Conservation (phyloP, 2,329 filamentous ascomycete genomes). For the Hypomyces perniciosus region DNA sequence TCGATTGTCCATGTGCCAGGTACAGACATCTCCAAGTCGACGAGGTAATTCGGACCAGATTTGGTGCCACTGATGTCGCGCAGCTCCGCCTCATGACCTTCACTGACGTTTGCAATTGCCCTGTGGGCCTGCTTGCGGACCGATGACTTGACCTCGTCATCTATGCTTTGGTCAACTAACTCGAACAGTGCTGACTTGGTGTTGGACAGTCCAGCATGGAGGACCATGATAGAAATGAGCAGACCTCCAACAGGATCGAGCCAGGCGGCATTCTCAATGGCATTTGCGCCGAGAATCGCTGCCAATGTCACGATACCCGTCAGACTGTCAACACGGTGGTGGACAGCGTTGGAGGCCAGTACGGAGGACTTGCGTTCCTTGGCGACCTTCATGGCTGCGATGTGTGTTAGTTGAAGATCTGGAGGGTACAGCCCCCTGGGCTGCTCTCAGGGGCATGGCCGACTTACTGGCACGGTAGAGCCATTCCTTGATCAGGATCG, state of each 20-base stretch:
- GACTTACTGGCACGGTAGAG: conserved; percentile 91
- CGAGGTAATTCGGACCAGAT: conserved; percentile 90
- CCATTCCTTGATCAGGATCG: conserved; percentile 93
- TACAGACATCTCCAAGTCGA: conserved; percentile 82
- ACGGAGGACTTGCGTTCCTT: conserved; percentile 92
- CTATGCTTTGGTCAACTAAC: conserved; percentile 83
- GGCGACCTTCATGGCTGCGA: conserved; percentile 85
- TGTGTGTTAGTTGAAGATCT: conserved; percentile 19
- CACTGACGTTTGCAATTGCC: conserved; percentile 48
- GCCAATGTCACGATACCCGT: conserved; percentile 89
- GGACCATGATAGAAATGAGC: conserved; percentile 87
- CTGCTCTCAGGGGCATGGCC: background rate
- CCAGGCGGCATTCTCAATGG: conserved; percentile 81
- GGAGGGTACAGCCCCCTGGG: background rate
- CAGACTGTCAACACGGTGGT: conserved; percentile 92
- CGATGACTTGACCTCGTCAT: conserved; percentile 71
- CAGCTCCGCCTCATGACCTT: conserved; percentile 59
- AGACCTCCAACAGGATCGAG: conserved; percentile 90
- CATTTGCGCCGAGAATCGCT: conserved; percentile 84
- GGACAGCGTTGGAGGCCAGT: conserved; percentile 89
- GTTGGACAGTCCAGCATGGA: conserved; percentile 84
- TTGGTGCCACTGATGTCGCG: conserved; percentile 84
- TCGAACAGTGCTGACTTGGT: conserved; percentile 77
- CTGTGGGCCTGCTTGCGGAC: conserved; percentile 61
- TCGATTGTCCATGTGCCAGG: conserved; percentile 71